Evolutionary conservation across 345 rosid genomes (phyloP).

Genomic region (Citrus maxima): DNA sequence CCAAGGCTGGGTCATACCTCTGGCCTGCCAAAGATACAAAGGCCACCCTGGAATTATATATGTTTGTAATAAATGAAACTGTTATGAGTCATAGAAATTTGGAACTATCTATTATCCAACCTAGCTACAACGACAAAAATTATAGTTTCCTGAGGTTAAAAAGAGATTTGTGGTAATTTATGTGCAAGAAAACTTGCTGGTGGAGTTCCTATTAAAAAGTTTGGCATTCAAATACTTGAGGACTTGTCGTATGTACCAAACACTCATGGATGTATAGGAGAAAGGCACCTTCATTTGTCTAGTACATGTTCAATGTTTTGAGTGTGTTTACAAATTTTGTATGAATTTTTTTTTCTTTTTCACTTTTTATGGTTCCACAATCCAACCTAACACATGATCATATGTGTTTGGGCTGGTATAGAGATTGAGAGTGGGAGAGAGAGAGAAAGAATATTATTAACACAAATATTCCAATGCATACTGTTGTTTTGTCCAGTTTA

Average conservation of each 20-base stretch:
- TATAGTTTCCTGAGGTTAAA: not conserved
- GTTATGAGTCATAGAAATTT: not conserved
- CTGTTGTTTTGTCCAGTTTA: not conserved
- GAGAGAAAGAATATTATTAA: no score
- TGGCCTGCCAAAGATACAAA: not conserved
- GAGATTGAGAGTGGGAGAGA: no score
- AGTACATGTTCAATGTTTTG: not conserved
- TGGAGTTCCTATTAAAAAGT: not conserved
- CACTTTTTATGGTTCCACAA: not conserved
- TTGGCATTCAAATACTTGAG: not conserved
- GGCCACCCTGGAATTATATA: not conserved
- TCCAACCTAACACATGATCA: not conserved
- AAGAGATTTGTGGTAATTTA: not conserved
- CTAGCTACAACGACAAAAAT: not conserved
- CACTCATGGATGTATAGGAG: not conserved
- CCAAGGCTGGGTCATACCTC: not conserved
- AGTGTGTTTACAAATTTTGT: not conserved
- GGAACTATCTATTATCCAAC: not conserved
- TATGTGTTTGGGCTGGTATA: not conserved
- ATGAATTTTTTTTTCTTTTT: not conserved
- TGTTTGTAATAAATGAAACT: not conserved
- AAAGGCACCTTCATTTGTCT: not conserved
- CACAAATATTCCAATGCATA: not conserved
- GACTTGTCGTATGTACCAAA: not conserved
- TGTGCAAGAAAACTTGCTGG: not conserved